Evolutionary conservation across 371 early-diverging fungal species (phyloP), one percentile per base, ranked within the genome.

Genomic region (Rhizomucor pusillus): DNA sequence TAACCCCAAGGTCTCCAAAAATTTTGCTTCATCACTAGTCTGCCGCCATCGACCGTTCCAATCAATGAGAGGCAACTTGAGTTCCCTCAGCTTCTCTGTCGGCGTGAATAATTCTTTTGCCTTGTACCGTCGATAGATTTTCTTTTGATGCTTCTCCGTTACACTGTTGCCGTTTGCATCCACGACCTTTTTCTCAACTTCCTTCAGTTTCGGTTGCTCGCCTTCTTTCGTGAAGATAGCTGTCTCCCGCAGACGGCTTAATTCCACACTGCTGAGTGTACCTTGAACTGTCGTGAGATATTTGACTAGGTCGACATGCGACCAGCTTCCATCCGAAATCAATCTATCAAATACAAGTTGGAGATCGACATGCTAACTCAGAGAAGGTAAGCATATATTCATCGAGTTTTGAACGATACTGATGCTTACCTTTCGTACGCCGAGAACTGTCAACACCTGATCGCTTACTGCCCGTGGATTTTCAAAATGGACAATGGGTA

Each of bases 321-420:
- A 91, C 94, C 94, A 95, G 43, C 87, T 87, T 19, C 93, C 83
- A 10, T 86, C 87, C 10, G 82, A 82, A 36, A 86, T 80, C 34
- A 95, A 67, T 24, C 94, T 77, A 59, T 90, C 88, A 77, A 95
- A 92, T 7, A 95, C 81, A 52, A 91, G 57, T 63, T 92, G 93
- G 25, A 94, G 63, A 14, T 94, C 92, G 1, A 94, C 91, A 59
- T 91, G 89, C 77, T 91, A 69, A 19, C 11, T 40, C 14, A 12
- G 22, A 3, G 5, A 52, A 33, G 19, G 41, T 12, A 43, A 35
- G 23, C 34, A 23, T 19, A 51, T 10, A 37, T 50, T 20, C 1
- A 37, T 52, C 22, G 22, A 50, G 50, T n/a, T n/a, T n/a, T n/a
- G 24, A 10, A 44, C 19, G 12, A 43, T 43, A 16, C 11, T 11